phyloP scores from a whole-genome alignment of 2,329 filamentous ascomycete genomes.

The Thielaviopsis musarum region DNA sequence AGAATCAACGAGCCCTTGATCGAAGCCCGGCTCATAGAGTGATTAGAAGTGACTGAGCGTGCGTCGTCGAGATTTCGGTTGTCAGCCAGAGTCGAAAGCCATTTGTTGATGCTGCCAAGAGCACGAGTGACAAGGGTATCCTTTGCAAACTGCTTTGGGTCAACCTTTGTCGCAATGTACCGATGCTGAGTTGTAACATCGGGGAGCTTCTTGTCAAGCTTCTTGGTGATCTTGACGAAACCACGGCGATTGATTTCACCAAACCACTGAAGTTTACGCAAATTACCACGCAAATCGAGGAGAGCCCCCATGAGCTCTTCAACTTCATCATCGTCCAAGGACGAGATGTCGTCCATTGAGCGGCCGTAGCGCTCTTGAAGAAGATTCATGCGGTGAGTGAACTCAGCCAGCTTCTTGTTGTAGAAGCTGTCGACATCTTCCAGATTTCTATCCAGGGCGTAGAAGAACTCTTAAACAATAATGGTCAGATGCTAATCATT shows the following conservation, averaged over 20 bases:
- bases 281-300: constrained; percentile 69
- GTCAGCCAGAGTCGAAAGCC: constrained; percentile 68
- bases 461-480: constrained; percentile 71
- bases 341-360: constrained; percentile 48
- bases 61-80: constrained; percentile 47
- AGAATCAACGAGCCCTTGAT: constrained; percentile 61
- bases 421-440: constrained; percentile 95
- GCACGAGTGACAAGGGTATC: constrained; percentile 35
- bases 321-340: constrained; percentile 71
- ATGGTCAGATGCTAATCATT: neutral
- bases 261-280: constrained; percentile 93
- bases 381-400: constrained; percentile 66
- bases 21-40: constrained; percentile 60
- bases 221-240: constrained; percentile 98
- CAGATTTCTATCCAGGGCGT: constrained; percentile 86
- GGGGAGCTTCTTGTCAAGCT: constrained; percentile 86
- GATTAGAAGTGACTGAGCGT: constrained; percentile 55
- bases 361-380: constrained; percentile 77
- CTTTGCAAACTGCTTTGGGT: constrained; percentile 73
- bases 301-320: constrained; percentile 84
- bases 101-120: constrained; percentile 62
- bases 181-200: constrained; percentile 60
- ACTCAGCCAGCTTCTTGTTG: constrained; percentile 85
- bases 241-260: constrained; percentile 90
- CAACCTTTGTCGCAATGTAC: constrained; percentile 82